A percentile compares a stretch with the other conserved stretches of the same genome.
Evolutionary conservation across 371 early-diverging fungal species (phyloP).

Genomic region (Saksenaea vasiformis): DNA sequence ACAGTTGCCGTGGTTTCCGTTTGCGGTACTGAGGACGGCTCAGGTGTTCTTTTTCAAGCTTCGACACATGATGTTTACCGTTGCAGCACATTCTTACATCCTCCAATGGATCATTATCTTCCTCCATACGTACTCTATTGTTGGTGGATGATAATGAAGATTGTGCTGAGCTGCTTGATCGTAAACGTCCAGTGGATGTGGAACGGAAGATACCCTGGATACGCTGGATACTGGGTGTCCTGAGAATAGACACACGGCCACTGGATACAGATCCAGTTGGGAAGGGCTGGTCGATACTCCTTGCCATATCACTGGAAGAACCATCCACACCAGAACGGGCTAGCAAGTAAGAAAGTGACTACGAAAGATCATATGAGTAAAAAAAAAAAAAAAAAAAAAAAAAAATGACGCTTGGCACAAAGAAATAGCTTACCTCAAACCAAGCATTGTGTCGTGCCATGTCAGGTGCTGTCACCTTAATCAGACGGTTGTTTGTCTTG

Average conservation of each 20-base stretch:
- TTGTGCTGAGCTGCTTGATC: conserved; percentile 4
- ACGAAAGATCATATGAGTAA: background rate
- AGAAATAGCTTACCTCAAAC: conserved; percentile 40
- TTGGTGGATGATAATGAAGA: background rate
- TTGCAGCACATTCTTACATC: conserved; percentile 59
- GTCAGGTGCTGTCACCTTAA: conserved; percentile 71
- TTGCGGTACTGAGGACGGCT: conserved; percentile 33
- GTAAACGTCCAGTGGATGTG: conserved; percentile 14
- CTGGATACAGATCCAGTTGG: conserved; percentile 19
- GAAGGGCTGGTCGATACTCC: background rate
- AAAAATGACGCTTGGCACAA: background rate
- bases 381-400: background rate
- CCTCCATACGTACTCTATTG: background rate
- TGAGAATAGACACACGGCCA: conserved; percentile 18
- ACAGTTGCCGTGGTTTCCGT: conserved; percentile 16
- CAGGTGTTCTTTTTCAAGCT: conserved; percentile 37
- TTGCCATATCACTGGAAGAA: background rate
- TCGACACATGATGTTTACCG: conserved; percentile 57
- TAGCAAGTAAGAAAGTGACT: conserved; percentile 38
- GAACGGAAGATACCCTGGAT: conserved; percentile 30
- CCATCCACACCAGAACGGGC: conserved; percentile 18
- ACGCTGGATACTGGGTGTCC: conserved; percentile 37
- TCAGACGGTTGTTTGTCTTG: conserved; percentile 63
- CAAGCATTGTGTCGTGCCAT: conserved; percentile 71
- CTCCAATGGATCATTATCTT: conserved; percentile 47